Evolutionary conservation across 2,329 filamentous ascomycete genomes (phyloP).

Genomic region (Aschersonia sp.): DNA sequence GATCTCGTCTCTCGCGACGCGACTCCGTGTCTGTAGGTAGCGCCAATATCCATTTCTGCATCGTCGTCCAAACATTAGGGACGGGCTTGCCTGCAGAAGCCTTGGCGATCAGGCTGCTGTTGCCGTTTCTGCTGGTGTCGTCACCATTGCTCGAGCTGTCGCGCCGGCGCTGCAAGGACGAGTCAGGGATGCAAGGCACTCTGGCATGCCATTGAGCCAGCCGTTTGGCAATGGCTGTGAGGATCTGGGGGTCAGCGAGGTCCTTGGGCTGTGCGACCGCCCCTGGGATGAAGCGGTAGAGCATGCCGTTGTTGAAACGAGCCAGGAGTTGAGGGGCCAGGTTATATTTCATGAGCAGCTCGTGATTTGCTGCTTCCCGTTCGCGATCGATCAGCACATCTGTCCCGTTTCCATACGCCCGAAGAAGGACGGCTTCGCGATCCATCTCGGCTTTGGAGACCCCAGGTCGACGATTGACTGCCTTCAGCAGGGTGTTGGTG

Average conservation of each 20-base stretch:
- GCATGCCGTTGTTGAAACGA: slow-evolving; percentile 87
- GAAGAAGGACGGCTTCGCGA: slow-evolving; percentile 70
- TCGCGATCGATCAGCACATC: slow-evolving; percentile 93
- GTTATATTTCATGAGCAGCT: slow-evolving; percentile 66
- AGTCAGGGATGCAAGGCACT: slow-evolving; percentile 39
- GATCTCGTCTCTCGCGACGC: slow-evolving; percentile 50
- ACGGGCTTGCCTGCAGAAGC: slow-evolving; percentile 52
- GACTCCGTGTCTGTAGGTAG: slow-evolving; percentile 59
- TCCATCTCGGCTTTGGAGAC: slow-evolving; percentile 62
- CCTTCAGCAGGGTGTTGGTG: slow-evolving; percentile 82
- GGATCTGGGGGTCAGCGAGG: slow-evolving; percentile 59
- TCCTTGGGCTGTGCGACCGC: slow-evolving; percentile 68
- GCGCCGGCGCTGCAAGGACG: slow-evolving; percentile 3
- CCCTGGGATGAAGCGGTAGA: slow-evolving; percentile 83
- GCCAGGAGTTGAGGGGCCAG: slow-evolving; percentile 80
- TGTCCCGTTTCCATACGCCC: slow-evolving; percentile 89
- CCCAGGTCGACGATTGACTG: slow-evolving; percentile 52
- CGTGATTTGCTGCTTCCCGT: slow-evolving; percentile 66
- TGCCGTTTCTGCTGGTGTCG: slow-evolving; percentile 13
- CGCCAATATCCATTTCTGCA: slow-evolving; percentile 90
- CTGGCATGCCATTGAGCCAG: slow-evolving; percentile 88
- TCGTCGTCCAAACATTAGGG: slow-evolving; percentile 88
- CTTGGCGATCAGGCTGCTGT: slow-evolving; percentile 24
- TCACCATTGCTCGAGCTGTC: slow-evolving; percentile 23
- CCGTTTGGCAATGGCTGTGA: slow-evolving; percentile 67